These are phyloP conservation scores for Diaporthe humulicola DNA, from an alignment of 2,329 filamentous ascomycete genomes.

Conservation along the genomic window DNA sequence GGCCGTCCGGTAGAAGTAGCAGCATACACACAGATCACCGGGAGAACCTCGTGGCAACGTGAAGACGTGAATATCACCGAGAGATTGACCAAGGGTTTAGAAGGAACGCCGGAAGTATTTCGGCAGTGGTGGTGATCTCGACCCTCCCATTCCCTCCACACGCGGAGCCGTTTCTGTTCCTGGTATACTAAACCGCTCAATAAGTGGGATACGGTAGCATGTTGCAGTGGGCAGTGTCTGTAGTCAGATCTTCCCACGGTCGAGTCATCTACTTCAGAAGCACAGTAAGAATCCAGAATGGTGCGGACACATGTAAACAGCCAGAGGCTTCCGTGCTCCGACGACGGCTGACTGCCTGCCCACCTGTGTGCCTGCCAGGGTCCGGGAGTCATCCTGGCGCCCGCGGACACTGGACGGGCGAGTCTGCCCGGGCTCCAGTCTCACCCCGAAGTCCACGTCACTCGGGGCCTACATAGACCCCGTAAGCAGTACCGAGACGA, in stretches of 20 bases:
- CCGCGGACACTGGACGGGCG: neutral
- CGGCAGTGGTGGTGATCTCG: neutral
- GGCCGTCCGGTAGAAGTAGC: neutral
- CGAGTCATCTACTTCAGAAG: neutral
- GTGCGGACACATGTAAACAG: neutral
- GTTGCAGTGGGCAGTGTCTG: neutral
- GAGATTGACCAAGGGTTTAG: neutral
- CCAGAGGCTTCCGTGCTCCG: neutral
- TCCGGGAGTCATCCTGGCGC: neutral
- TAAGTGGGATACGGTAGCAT: neutral
- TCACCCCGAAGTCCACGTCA: slow-evolving; percentile 10
- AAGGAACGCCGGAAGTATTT: neutral
- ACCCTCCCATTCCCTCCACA: neutral
- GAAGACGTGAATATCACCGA: neutral
- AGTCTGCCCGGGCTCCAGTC: slow-evolving; percentile 4
- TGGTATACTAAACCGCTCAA: neutral
- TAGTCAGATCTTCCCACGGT: neutral
- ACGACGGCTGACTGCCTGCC: neutral
- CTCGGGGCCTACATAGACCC: slow-evolving; percentile 15
- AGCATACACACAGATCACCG: neutral
- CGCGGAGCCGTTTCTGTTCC: neutral
- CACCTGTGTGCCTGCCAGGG: neutral
- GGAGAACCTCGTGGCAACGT: neutral
- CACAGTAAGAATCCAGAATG: neutral
- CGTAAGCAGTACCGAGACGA: neutral